A percentile compares a stretch with the other conserved stretches of the same genome.
Conservation (phyloP, 2,329 filamentous ascomycete species). For the Pseudophaeomoniella oleicola region DNA sequence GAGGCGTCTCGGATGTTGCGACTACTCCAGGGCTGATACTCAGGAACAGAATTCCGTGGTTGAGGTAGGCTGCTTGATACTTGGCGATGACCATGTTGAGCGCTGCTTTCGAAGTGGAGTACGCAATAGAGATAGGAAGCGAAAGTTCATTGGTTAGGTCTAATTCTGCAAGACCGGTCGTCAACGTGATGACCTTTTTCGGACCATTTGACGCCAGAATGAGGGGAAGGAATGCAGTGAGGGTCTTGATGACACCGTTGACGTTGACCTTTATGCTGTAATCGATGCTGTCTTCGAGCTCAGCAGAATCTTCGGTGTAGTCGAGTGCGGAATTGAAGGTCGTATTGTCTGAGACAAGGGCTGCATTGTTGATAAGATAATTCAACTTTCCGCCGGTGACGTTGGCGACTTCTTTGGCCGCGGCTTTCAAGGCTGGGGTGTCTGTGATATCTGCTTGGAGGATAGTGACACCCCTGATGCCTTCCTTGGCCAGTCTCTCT, state of each 20-base stretch:
- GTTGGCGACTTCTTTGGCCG: conserved; percentile 6
- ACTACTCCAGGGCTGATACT: conserved; percentile 38
- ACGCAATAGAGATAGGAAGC: conserved; percentile 23
- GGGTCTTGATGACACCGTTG: conserved; percentile 35
- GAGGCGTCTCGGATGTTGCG: conserved; percentile 14
- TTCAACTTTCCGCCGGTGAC: conserved; percentile 24
- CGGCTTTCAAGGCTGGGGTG: conserved; percentile 22
- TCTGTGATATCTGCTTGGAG: conserved; percentile 31
- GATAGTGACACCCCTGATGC: conserved; percentile 28
- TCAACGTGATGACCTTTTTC: conserved; percentile 44
- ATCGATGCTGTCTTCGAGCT: conserved; percentile 20
- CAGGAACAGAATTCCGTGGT: conserved; percentile 39
- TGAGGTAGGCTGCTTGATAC: conserved; percentile 33
- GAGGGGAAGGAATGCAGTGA: conserved; percentile 39
- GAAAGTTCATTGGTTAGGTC: conserved; percentile 25
- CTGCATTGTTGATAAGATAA: conserved; percentile 39
- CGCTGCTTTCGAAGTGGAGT: conserved; percentile 37
- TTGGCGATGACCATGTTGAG: conserved; percentile 40
- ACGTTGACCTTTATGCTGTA: conserved; percentile 33
- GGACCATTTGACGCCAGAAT: conserved; percentile 29
- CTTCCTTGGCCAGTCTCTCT: conserved; percentile 24
- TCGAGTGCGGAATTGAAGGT: conserved; percentile 3
- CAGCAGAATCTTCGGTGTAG: conserved; percentile 15
- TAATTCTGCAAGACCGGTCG: conserved; percentile 32
- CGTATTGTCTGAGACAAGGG: conserved; percentile 15